Base-by-base conservation (phyloP, 768 basidiomycete species). In the Hebeloma cylindrosporum region DNA sequence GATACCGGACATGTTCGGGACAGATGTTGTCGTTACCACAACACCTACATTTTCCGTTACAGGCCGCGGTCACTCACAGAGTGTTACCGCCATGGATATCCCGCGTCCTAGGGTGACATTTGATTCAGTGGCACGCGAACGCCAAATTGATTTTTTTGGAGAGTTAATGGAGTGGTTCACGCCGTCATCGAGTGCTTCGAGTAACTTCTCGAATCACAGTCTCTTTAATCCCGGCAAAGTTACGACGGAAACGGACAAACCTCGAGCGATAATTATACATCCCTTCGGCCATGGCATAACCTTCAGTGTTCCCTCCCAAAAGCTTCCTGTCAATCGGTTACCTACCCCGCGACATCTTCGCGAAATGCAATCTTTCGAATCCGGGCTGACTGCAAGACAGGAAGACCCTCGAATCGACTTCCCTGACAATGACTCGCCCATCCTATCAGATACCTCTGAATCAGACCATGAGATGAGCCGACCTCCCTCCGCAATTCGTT, bases 301-400 rank as follows among this genome's bases (percentile, higher is more conserved):
- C 2, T 89, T 85, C 53, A 81, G 82, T 43, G 72, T 79, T 0
- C 85, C 83, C 3, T 61, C 72, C 0, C 69, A 75, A 47, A 72
- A 66, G 25, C 69, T 73, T 6, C 62, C 68, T 1, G 40, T 69
- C 1, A 63, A 78, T 13, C 70, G 65, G 36, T 60, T 79, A 3
- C 69, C 71, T 3, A 54, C 75, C 2, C 74, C 80, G 1, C 80
- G 77, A 3, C 69, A 72, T 31, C 61, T 93, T n/a, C 83, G 88
- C 17, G 85, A 84, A 60, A 87, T 91, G 83, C 88, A 91, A 53
- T 88, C 86, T 0, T 93, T 92, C 58, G 90, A 93, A 53, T 91
- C 88, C 3, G 82, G 82, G 1, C 61, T 86, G 27, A 93, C 90
- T 0, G 88, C 86, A 0, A 77, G 81, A 17, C 85, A 85, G 36